Evolutionary conservation across 116 monocot species (phyloP).

Genomic region (Papilionanthe hybrid): DNA sequence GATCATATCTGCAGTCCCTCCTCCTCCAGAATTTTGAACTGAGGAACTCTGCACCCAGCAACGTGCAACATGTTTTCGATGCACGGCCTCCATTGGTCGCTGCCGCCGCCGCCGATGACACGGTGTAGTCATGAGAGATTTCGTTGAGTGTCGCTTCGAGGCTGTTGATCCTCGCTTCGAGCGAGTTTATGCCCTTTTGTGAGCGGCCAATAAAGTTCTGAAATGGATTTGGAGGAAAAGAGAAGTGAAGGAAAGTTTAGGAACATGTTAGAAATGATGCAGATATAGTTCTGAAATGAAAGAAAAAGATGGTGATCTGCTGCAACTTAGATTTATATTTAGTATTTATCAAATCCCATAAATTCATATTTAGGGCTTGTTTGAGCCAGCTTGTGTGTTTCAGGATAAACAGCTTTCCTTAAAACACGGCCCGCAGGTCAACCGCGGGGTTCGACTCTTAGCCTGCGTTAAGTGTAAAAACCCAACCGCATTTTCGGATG

Average conservation of each 20-base stretch:
- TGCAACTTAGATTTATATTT: no score
- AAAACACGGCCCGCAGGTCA: no score
- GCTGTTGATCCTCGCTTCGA: conserved; percentile 82
- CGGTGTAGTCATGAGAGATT: conserved; percentile 65
- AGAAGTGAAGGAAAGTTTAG: neutral
- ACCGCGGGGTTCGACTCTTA: no score
- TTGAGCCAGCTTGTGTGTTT: no score
- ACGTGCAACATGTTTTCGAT: conserved; percentile 57
- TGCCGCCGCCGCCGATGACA: conserved; percentile 37
- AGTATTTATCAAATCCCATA: no score
- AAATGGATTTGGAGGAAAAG: neutral
- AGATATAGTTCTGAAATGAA: no score
- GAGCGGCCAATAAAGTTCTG: conserved; percentile 92
- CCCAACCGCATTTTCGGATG: no score
- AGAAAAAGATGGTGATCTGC: no score
- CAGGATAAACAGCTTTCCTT: no score
- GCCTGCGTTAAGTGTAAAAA: no score
- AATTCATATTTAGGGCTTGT: no score
- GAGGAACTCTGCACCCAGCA: conserved; percentile 76
- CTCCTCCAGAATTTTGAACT: conserved; percentile 81
- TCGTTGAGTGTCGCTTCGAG: conserved; percentile 71
- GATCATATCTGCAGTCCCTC: conserved; percentile 43
- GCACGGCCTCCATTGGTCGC: conserved; percentile 25
- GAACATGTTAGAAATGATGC: no score
- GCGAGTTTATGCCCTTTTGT: conserved; percentile 67